These are phyloP conservation scores for Agaricus subrufescens DNA, from an alignment of 768 basidiomycete genomes.

Conservation along the genomic window DNA sequence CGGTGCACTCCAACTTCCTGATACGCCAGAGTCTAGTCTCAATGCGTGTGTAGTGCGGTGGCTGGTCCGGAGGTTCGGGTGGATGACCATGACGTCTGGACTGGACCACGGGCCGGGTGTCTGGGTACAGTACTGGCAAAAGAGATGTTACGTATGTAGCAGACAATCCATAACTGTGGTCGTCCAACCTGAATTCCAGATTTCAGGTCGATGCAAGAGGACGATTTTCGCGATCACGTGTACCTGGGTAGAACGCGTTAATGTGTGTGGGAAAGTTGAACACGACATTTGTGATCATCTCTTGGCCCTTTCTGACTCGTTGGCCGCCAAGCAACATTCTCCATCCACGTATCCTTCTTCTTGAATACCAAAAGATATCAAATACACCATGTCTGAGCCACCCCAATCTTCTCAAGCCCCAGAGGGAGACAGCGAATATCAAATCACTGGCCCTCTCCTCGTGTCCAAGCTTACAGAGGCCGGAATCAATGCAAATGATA, in stretches of 20 bases:
- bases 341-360: neutral
- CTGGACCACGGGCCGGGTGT: too few species aligned
- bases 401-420: slow-evolving; percentile 43
- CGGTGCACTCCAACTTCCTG: too few species aligned
- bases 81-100: too few species aligned
- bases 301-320: slow-evolving; percentile 5
- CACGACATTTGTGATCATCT: neutral
- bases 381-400: slow-evolving; percentile 48
- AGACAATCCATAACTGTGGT: too few species aligned
- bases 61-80: too few species aligned
- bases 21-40: too few species aligned
- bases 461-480: slow-evolving; percentile 83
- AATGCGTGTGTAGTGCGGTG: too few species aligned
- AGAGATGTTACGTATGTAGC: too few species aligned
- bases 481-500: slow-evolving; percentile 85
- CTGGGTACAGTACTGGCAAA: too few species aligned
- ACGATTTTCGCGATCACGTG: slow-evolving; percentile 21
- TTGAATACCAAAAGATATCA: neutral
- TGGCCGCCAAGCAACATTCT: neutral
- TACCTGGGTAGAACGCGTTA: slow-evolving; percentile 20
- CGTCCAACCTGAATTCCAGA: too few species aligned
- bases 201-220: too few species aligned
- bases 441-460: slow-evolving; percentile 76
- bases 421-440: slow-evolving; percentile 47
- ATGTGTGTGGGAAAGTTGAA: slow-evolving; percentile 21